Base-by-base conservation (phyloP, 352 stramenopile genomes). In the Pythium phragmiticola region DNA sequence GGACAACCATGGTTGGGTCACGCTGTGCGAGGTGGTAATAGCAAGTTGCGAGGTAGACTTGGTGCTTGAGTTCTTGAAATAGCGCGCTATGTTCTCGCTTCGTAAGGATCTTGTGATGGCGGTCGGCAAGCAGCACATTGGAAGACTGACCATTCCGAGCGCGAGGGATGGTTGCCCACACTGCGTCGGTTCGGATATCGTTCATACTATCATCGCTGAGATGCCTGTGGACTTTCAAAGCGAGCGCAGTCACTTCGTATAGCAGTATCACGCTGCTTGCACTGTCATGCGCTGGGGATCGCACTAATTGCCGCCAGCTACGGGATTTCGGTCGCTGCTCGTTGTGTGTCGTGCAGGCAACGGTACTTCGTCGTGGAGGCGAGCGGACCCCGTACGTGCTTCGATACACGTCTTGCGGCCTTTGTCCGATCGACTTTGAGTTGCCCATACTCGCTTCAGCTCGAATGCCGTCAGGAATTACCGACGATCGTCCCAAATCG, bases 101-200 rank as follows among this genome's bases (percentile, higher is more conserved):
- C 7, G 63, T 43, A 3, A 70, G 28, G 17, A 65, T 47, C 0
- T 36, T 48, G 7, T 70, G 63, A 42, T 59, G 51, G 5, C 63
- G 63, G 23, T 70, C 63, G 1, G 61, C 57, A 4, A 70, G 34
- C 28, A 65, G 63, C n/a, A 34, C 56, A 34, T 59, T 65, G 1
- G 49, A 33, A 13, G 63, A 36, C 6, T 57, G 41, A 0, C 63
- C 57, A 36, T 65, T 65, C 1, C 52, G 21, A 9, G 57, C 63
- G 11, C 45, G 42, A 1, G 63, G 63, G n/a, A 70, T 70, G 12
- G 63, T 65, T 13, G 57, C 63, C 56, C 63, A 65, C 17, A 70
- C 57, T 2, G 45, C 63, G 34, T 70, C 63, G 5, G 63, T 65
- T 4, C 43, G 49, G 34, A 57, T 52, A 30, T 62, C 56, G 3